A percentile compares a stretch with the other conserved stretches of the same genome.
Conservation (phyloP, 768 basidiomycete genomes). For the Serendipita indica region DNA sequence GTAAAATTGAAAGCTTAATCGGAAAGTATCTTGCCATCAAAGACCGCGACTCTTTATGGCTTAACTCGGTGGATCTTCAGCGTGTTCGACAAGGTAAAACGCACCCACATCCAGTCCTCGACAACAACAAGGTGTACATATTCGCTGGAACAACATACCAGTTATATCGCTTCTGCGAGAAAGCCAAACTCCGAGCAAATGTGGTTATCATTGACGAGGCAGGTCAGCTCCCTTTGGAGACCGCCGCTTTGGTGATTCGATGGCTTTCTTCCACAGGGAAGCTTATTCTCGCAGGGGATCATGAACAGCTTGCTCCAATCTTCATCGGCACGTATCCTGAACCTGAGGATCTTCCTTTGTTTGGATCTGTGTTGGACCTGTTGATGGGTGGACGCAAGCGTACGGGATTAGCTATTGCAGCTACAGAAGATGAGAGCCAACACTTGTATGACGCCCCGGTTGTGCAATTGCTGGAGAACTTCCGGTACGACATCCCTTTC, state of each 20-base stretch:
- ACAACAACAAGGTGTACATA: constrained; percentile 21
- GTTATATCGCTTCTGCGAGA: constrained; percentile 36
- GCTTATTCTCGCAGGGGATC: constrained; percentile 37
- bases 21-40: constrained; percentile 20
- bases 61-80: constrained; percentile 29
- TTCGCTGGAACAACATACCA: constrained; percentile 38
- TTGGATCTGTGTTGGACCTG: neutral
- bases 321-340: neutral
- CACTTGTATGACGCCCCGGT: constrained; percentile 22
- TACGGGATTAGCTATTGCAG: neutral
- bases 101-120: constrained; percentile 25
- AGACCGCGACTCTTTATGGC: constrained; percentile 28
- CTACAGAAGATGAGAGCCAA: neutral
- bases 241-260: constrained; percentile 32
- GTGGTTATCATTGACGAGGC: constrained; percentile 37
- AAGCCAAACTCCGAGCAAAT: constrained; percentile 28
- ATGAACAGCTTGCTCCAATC: constrained; percentile 29
- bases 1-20: constrained; percentile 26
- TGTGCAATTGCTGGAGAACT: constrained; percentile 38
- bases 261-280: constrained; percentile 26
- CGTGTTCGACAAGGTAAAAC: constrained; percentile 29
- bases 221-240: constrained; percentile 34
- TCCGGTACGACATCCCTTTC: constrained; percentile 23
- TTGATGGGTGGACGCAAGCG: neutral
- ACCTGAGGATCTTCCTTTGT: neutral